phyloP scores from a whole-genome alignment of 345 rosid species.

The Litchi chinensis region DNA sequence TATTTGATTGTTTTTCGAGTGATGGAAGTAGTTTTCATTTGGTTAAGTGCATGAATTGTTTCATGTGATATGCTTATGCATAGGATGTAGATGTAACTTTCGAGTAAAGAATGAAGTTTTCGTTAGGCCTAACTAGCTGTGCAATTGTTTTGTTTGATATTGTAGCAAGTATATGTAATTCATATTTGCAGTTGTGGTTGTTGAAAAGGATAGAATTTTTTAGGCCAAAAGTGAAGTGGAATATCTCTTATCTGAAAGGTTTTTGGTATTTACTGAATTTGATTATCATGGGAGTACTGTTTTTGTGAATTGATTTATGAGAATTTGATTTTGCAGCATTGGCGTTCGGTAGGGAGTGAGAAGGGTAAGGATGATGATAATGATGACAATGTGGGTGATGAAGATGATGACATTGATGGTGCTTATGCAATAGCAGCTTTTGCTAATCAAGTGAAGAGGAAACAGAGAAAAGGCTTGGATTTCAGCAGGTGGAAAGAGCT shows the following conservation, averaged over 20 bases:
- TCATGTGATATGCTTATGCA: too few relatives aligned
- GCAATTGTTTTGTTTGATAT: neutral
- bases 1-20: neutral
- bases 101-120: neutral
- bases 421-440: slow-evolving; percentile 47
- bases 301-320: slow-evolving; percentile 4
- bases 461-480: slow-evolving; percentile 58
- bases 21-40: neutral
- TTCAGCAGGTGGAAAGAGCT: slow-evolving; percentile 57
- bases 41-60: too few relatives aligned
- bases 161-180: neutral
- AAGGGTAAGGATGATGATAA: slow-evolving; percentile 15
- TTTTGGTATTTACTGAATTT: neutral
- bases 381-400: slow-evolving; percentile 31
- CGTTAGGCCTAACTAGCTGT: neutral
- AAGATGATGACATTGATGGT: slow-evolving; percentile 39
- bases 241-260: neutral
- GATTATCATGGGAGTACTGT: neutral
- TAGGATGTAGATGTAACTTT: too few relatives aligned
- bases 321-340: slow-evolving; percentile 51
- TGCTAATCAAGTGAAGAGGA: slow-evolving; percentile 72
- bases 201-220: neutral
- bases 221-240: neutral
- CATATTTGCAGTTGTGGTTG: neutral
- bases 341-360: slow-evolving; percentile 44